Percentiles rank a stretch among this genome's conserved stretches.
Evolutionary conservation across 2,329 filamentous ascomycete genomes (phyloP).

Genomic region (Xylariaceae sp.): DNA sequence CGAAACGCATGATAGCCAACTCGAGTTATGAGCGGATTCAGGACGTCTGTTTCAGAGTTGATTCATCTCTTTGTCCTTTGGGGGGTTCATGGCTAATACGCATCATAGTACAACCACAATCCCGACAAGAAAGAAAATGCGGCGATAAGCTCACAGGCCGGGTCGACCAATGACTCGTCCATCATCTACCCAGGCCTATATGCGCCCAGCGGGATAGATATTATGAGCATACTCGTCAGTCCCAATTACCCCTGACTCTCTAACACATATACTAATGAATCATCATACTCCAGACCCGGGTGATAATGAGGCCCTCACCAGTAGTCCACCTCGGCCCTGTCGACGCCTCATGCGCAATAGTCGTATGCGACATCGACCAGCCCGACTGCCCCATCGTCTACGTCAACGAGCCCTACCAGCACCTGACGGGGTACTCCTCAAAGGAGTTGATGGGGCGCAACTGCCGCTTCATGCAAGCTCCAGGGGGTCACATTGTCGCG

Average conservation of each 20-base stretch:
- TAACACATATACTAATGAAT: conserved; percentile 2
- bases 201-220: conserved; percentile 49
- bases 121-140: not conserved
- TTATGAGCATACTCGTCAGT: conserved; percentile 51
- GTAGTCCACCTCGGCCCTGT: conserved; percentile 75
- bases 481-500: conserved; percentile 58
- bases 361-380: conserved; percentile 71
- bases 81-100: conserved; percentile 2
- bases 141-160: not conserved
- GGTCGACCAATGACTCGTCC: conserved; percentile 34
- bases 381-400: conserved; percentile 78
- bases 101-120: conserved; percentile 12
- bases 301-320: conserved; percentile 66
- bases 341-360: conserved; percentile 77
- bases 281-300: conserved; percentile 42
- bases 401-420: conserved; percentile 72
- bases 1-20: no score
- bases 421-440: conserved; percentile 71
- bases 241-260: not conserved
- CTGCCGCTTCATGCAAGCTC: conserved; percentile 78
- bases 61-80: not conserved
- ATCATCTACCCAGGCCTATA: conserved; percentile 54
- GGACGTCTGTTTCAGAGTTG: not conserved
- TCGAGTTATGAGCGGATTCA: no score
- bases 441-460: conserved; percentile 73